Percentiles rank a stretch among this genome's conserved stretches.
phyloP scores from a whole-genome alignment of 441 rosid species.

The Viola pubescens region DNA sequence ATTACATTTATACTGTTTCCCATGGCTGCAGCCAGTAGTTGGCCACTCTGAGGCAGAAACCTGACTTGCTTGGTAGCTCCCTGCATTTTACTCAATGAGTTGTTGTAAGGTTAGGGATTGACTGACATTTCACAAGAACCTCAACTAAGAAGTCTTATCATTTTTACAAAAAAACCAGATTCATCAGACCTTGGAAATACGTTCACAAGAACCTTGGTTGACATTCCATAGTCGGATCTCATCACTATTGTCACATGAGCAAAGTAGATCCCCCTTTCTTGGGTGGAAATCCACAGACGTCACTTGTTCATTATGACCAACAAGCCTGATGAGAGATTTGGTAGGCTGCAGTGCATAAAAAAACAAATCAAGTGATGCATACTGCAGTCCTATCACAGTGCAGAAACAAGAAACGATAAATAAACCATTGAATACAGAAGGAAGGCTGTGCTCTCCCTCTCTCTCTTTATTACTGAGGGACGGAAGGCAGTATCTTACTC shows the following conservation, averaged over 20 bases:
- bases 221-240: constrained; percentile 39
- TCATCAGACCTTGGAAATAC: constrained; percentile 25
- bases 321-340: constrained; percentile 22
- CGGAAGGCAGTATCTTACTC: constrained; percentile 15
- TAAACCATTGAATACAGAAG: not conserved
- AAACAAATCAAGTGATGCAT: not conserved
- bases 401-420: not conserved
- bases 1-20: constrained; percentile 27
- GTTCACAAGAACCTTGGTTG: constrained; percentile 18
- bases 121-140: not conserved
- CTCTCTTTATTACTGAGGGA: not conserved
- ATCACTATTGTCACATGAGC: constrained; percentile 32
- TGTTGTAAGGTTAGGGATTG: not conserved
- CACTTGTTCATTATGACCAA: constrained; percentile 32
- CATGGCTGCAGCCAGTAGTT: constrained; percentile 32
- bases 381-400: not conserved
- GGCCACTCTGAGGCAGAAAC: constrained; percentile 34
- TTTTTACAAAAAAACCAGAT: not conserved
- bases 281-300: constrained; percentile 41
- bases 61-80: constrained; percentile 32
- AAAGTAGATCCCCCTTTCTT: constrained; percentile 25
- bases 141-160: not conserved
- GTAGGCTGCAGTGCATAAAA: constrained; percentile 20
- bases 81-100: constrained; percentile 17
- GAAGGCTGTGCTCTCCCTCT: not conserved